Evolutionary conservation across 805 yeast genomes (phyloP).

Genomic region (Candida chilensis): DNA sequence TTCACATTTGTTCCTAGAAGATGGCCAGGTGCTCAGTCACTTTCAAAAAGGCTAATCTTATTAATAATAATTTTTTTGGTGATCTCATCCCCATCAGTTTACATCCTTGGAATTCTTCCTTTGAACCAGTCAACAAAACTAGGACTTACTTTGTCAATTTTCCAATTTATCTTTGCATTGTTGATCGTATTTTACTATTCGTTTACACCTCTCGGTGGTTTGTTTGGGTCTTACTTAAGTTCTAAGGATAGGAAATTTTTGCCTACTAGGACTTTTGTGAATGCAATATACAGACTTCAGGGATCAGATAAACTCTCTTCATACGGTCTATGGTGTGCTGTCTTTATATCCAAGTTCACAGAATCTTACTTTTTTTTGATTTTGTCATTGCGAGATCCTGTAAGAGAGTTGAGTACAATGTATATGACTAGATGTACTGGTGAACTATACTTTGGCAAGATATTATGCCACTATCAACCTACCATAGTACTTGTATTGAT

Average conservation of each 20-base stretch:
- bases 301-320: slow-evolving; percentile 56
- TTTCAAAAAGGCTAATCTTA: slow-evolving; percentile 35
- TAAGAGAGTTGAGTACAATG: slow-evolving; percentile 57
- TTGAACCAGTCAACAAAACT: slow-evolving; percentile 16
- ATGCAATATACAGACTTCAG: slow-evolving; percentile 41
- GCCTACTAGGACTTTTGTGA: slow-evolving; percentile 51
- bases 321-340: slow-evolving; percentile 58
- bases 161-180: slow-evolving; percentile 50
- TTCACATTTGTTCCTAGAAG: slow-evolving; percentile 56
- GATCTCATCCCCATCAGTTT: slow-evolving; percentile 41
- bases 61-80: slow-evolving; percentile 30
- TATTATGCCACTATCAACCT: slow-evolving; percentile 50
- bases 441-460: slow-evolving; percentile 43
- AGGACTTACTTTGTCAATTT: slow-evolving; percentile 35
- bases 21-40: slow-evolving; percentile 65
- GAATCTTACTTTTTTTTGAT: slow-evolving; percentile 79
- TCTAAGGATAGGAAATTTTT: slow-evolving; percentile 27
- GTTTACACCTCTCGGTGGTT: slow-evolving; percentile 47
- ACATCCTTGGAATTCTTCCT: slow-evolving; percentile 33
- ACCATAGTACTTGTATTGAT: slow-evolving; percentile 43
- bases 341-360: slow-evolving; percentile 57
- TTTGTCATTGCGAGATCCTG: slow-evolving; percentile 62
- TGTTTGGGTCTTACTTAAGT: slow-evolving; percentile 33
- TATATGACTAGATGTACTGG: slow-evolving; percentile 50
- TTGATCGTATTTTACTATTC: slow-evolving; percentile 48